Conservation (phyloP, 345 rosid genomes). For the Lepidium africanum region DNA sequence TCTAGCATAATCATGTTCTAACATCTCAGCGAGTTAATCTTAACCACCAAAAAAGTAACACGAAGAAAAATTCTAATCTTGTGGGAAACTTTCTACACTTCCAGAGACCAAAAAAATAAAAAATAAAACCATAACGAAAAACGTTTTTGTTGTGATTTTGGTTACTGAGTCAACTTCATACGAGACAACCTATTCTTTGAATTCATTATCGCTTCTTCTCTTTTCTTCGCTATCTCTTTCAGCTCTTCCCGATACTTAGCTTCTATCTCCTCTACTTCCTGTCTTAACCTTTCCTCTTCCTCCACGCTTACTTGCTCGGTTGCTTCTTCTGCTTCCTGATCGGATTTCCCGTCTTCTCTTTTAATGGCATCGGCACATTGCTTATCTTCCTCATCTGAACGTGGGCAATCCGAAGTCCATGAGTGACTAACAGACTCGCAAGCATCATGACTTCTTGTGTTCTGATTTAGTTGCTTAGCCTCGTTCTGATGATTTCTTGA, state of each 20-base stretch:
- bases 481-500: conserved; percentile 25
- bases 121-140: not conserved
- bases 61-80: conserved; percentile 1
- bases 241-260: conserved; percentile 48
- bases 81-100: conserved; percentile 36
- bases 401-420: conserved; percentile 13
- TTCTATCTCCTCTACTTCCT: conserved; percentile 55
- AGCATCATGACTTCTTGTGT: conserved; percentile 15
- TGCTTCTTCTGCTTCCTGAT: conserved; percentile 29
- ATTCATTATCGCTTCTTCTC: conserved; percentile 62
- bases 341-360: conserved; percentile 14
- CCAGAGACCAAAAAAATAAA: conserved; percentile 9
- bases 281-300: conserved; percentile 37
- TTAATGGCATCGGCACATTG: conserved; percentile 10
- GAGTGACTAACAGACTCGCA: conserved; percentile 23
- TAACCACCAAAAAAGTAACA: not conserved
- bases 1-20: not conserved
- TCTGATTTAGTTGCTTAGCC: conserved; percentile 15
- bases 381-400: conserved; percentile 20
- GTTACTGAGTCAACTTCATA: conserved; percentile 27
- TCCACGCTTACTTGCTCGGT: conserved; percentile 26
- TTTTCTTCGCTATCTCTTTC: conserved; percentile 47
- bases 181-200: conserved; percentile 33
- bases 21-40: not conserved
- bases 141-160: not conserved